These are phyloP conservation scores for Peronospora farinosa DNA, from an alignment of 352 stramenopile species.

Conservation along the genomic window DNA sequence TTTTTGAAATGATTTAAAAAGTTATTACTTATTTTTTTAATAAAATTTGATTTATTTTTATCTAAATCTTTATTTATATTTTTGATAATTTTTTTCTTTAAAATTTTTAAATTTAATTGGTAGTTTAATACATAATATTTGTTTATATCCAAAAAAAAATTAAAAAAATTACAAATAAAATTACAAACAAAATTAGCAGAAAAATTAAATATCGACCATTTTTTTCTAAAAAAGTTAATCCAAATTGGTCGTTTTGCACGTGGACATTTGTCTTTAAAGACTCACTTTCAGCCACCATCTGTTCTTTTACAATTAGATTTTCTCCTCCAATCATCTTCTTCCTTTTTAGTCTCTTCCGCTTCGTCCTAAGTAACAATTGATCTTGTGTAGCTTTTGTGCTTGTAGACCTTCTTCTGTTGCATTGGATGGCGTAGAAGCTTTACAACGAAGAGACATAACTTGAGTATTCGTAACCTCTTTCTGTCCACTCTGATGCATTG, in stretches of 20 bases:
- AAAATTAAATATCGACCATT: no score
- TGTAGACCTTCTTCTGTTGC: not conserved
- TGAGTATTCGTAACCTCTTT: conserved; percentile 16
- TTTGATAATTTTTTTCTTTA: no score
- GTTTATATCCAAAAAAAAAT: no score
- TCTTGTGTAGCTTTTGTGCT: not conserved
- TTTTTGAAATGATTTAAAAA: no score
- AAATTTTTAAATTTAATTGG: no score
- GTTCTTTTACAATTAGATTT: conserved; percentile 15
- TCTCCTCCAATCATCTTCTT: conserved; percentile 6
- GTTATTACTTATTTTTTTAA: no score
- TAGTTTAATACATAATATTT: no score
- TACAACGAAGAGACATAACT: not conserved
- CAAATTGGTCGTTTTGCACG: conserved; percentile 1
- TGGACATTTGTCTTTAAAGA: not conserved
- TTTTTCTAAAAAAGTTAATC: no score
- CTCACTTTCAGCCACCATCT: conserved; percentile 1
- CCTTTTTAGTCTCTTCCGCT: conserved; percentile 23
- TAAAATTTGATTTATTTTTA: no score
- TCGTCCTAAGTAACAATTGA: conserved; percentile 26
- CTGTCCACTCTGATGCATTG: conserved; percentile 11
- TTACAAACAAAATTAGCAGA: no score
- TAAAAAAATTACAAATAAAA: no score
- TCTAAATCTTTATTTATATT: no score
- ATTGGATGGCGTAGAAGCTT: not conserved